Evolutionary conservation across 176 grass and related monocot genomes (phyloP).

Genomic region (Oryza glumipatula): DNA sequence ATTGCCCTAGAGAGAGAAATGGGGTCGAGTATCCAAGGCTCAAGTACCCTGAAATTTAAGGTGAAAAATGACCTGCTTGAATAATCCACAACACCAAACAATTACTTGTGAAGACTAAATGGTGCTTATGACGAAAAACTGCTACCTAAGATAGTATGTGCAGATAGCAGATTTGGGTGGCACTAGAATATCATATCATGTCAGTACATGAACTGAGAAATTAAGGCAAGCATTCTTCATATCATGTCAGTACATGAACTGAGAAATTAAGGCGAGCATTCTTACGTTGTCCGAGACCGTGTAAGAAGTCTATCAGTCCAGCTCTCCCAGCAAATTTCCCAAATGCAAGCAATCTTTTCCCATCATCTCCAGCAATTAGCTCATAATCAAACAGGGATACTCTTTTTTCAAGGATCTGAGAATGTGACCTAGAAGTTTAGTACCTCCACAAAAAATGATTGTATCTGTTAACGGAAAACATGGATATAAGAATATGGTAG

Average conservation of each 20-base stretch:
- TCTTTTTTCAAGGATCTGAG: conserved; percentile 92
- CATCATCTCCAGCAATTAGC: conserved; percentile 77
- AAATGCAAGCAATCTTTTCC: conserved; percentile 85
- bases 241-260: neutral
- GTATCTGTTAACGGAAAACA: conserved; percentile 17
- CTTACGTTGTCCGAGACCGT: conserved; percentile 92
- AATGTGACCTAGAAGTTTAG: neutral
- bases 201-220: conserved; percentile 18
- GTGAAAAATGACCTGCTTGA: conserved; percentile 19
- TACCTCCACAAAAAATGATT: neutral
- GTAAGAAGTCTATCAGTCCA: conserved; percentile 93
- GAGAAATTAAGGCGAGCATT: conserved; percentile 11
- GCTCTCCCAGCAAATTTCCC: conserved; percentile 97
- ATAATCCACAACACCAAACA: neutral
- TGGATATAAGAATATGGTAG: conserved; percentile 8
- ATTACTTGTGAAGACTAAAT: neutral
- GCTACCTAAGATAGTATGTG: neutral
- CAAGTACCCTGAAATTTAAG: conserved; percentile 73
- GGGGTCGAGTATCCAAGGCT: conserved; percentile 93
- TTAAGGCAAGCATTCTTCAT: conserved; percentile 42
- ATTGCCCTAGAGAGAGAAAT: conserved; percentile 91
- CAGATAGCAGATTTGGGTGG: neutral
- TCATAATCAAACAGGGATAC: conserved; percentile 92
- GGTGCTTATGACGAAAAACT: neutral
- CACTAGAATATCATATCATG: conserved; percentile 25